These are phyloP conservation scores for Cicer arietinum DNA, from an alignment of 306 rosid genomes.

Conservation along the genomic window DNA sequence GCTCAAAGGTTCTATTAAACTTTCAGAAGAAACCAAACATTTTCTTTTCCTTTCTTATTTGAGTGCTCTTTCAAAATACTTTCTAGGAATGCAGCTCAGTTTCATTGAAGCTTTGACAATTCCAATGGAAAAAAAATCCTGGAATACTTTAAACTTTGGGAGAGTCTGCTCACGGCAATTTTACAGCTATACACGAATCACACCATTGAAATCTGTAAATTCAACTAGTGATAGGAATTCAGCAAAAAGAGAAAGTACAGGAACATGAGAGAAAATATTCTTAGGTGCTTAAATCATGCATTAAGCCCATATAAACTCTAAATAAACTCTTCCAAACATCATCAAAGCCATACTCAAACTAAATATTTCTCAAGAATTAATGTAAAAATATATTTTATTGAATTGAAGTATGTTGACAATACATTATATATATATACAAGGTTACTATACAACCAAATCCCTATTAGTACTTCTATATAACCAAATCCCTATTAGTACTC, in stretches of 20 bases:
- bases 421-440: too few species aligned
- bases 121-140: background rate
- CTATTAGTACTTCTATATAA: too few species aligned
- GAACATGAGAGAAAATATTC: background rate
- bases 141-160: constrained; percentile 11
- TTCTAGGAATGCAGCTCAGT: background rate
- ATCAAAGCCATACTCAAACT: too few species aligned
- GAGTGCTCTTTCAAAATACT: constrained; percentile 27
- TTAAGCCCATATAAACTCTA: too few species aligned
- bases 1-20: constrained; percentile 9
- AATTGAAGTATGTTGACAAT: too few species aligned
- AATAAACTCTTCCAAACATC: too few species aligned
- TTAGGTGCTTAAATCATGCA: background rate
- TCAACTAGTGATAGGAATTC: constrained; percentile 10
- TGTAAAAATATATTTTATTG: too few species aligned
- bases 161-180: constrained; percentile 19
- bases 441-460: too few species aligned
- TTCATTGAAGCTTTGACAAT: constrained; percentile 19
- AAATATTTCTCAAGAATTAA: too few species aligned
- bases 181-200: background rate
- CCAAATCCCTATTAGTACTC: too few species aligned
- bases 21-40: background rate
- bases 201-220: constrained; percentile 6
- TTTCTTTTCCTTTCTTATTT: constrained; percentile 1
- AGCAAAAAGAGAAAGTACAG: background rate